These are phyloP conservation scores for Citrullus mucosospermus DNA, from an alignment of 306 rosid species.

Conservation along the genomic window DNA sequence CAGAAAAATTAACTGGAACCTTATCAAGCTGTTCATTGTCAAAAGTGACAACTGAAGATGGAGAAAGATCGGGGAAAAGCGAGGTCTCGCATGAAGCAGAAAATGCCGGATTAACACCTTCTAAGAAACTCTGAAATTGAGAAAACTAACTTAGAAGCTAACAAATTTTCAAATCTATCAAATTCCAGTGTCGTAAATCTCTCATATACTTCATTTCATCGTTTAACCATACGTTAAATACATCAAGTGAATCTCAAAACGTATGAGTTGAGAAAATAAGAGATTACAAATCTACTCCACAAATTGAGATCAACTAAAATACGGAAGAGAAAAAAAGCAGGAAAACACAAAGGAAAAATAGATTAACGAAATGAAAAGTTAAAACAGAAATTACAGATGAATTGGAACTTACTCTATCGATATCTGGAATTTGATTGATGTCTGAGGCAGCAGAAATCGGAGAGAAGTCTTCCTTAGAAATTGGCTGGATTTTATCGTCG, in stretches of 20 bases:
- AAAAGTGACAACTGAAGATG: not conserved
- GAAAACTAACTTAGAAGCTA: not conserved
- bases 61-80: not conserved
- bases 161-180: not conserved
- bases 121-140: conserved; percentile 13
- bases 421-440: conserved; percentile 7
- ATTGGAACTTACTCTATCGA: not conserved
- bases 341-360: not conserved
- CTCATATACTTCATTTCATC: not conserved
- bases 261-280: not conserved
- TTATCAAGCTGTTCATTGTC: not conserved
- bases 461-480: conserved; percentile 3
- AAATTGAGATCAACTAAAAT: not conserved
- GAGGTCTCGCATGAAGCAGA: not conserved
- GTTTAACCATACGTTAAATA: not conserved
- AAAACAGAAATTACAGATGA: not conserved
- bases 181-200: not conserved
- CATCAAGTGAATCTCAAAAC: not conserved
- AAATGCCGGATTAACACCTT: not conserved
- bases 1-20: not conserved
- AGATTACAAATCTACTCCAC: not conserved
- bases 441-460: conserved; percentile 5
- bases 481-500: not conserved
- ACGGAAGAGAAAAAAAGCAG: not conserved
- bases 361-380: not conserved